Conservation (phyloP, 2,329 filamentous ascomycete genomes). For the Colletotrichum phormii region DNA sequence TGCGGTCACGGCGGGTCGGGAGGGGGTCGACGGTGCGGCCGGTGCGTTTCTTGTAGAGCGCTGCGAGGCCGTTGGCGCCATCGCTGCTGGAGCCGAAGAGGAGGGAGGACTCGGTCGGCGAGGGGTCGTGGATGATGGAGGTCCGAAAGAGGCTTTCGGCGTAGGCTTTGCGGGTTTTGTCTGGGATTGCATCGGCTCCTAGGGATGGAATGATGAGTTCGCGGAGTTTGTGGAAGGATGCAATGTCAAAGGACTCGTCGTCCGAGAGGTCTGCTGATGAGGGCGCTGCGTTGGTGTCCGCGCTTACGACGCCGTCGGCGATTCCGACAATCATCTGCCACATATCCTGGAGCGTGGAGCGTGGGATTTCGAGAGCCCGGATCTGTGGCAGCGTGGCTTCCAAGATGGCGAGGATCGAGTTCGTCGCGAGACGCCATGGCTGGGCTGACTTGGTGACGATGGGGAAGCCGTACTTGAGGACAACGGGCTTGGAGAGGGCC, state of each 20-base stretch:
- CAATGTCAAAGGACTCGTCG: constrained; percentile 87
- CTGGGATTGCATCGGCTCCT: constrained; percentile 73
- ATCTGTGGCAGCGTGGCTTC: constrained; percentile 73
- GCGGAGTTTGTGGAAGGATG: constrained; percentile 76
- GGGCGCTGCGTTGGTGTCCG: constrained; percentile 65
- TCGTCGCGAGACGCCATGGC: constrained; percentile 86
- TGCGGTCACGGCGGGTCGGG: constrained; percentile 73
- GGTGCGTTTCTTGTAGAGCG: constrained; percentile 72
- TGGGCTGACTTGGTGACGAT: constrained; percentile 76
- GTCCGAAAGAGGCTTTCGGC: constrained; percentile 82
- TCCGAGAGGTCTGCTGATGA: constrained; percentile 62
- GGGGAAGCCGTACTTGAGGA: constrained; percentile 83
- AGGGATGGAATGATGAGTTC: constrained; percentile 80
- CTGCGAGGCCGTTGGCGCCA: constrained; percentile 63
- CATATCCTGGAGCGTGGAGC: constrained; percentile 63
- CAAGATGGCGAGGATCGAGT: constrained; percentile 75
- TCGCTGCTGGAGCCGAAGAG: constrained; percentile 61
- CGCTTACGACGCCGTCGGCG: constrained; percentile 75
- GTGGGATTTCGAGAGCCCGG: constrained; percentile 59
- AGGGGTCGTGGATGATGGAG: constrained; percentile 80
- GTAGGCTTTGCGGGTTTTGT: constrained; percentile 76
- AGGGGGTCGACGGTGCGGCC: constrained; percentile 79
- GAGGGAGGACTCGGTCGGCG: constrained; percentile 62
- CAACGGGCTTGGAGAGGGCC: constrained; percentile 76
- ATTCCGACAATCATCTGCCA: constrained; percentile 78